A percentile compares a stretch with the other conserved stretches of the same genome.
These are phyloP conservation scores for Cordyceps fumosorosea DNA, from an alignment of 2,329 filamentous ascomycete species.

Conservation along the genomic window DNA sequence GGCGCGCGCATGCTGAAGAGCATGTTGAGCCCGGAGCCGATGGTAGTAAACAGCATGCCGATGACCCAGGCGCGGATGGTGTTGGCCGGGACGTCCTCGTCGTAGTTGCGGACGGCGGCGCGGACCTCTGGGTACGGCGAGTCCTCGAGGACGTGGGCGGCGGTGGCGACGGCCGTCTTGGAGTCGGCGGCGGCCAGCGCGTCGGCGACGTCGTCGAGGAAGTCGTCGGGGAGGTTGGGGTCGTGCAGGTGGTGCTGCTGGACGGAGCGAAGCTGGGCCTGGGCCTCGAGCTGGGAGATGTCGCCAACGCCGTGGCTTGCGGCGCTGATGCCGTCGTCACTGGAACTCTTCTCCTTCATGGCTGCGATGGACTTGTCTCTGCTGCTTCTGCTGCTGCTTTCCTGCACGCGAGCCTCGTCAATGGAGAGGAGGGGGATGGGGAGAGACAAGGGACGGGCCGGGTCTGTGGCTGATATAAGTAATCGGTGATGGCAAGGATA, in stretches of 20 bases:
- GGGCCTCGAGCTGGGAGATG: conserved; percentile 7
- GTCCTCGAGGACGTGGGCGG: conserved; percentile 53
- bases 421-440: too few species aligned
- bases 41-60: conserved; percentile 37
- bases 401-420: neutral
- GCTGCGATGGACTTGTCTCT: neutral
- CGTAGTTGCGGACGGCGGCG: conserved; percentile 11
- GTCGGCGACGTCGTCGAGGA: conserved; percentile 52
- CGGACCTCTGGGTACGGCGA: conserved; percentile 14
- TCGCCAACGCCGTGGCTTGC: neutral
- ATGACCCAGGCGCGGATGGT: conserved; percentile 39
- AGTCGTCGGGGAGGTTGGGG: conserved; percentile 37
- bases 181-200: conserved; percentile 44
- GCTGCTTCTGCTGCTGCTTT: neutral
- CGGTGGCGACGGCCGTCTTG: conserved; percentile 65
- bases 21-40: conserved; percentile 41
- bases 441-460: neutral
- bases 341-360: conserved; percentile 5
- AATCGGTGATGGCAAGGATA: neutral
- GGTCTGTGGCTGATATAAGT: neutral
- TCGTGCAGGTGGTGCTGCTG: conserved; percentile 45
- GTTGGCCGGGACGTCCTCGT: conserved; percentile 18
- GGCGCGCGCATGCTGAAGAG: conserved; percentile 42
- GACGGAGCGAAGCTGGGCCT: conserved; percentile 21
- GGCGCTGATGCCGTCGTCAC: neutral